Base-by-base conservation (phyloP, 768 basidiomycete genomes). In the Suillus spraguei region DNA sequence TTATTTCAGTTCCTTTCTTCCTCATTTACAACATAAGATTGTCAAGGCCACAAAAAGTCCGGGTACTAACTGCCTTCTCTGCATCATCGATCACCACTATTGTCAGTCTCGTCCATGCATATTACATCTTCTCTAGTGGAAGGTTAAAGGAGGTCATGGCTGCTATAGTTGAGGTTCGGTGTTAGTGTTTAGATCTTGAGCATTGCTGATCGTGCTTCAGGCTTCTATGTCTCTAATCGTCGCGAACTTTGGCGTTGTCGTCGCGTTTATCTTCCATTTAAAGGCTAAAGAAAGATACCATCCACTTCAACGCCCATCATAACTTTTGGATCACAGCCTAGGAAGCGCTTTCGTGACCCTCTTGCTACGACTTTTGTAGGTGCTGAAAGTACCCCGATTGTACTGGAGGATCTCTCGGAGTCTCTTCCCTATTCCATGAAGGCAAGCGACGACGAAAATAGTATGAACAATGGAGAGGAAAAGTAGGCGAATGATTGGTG, bases 1-100 rank as follows among this genome's bases (percentile, higher is more conserved):
- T 87, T 53, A 76, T 86, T 36, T 55, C 73, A 7, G 74, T 82
- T 1, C 86, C 86, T 0, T 61, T 85, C 2, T 74, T 78, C 22
- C 71, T 86, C 4, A 78, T 87, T 44, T 72, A 75, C 64, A 72
- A 75, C 28, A 74, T 85, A 32, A 74, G 72, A 24, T 67, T 84
- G 1, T 79, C 82, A 5, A 69, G 74, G 1, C 78, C 78, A 38
- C 67, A 73, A 32, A 76, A 78, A 32, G 72, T 82, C 50, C 75
- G 81, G 64, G 67, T 84, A 60, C 55, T 73, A 13, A 63, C 69
- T 0, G 83, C 85, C 59, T 87, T 87, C 71, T 85, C 85, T 14
- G 79, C 87, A 13, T 84, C 83, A 54, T 79, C 84, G 60, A 71
- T 81, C 60, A 85, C 83, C 8, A 85, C 80, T 9, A 65, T 81